A percentile compares a stretch with the other conserved stretches of the same genome.
These are phyloP conservation scores for Bryoerythrophyllum caledonicum DNA, from an alignment of 225 moss, liverwort and hornwort species.

Conservation along the genomic window DNA sequence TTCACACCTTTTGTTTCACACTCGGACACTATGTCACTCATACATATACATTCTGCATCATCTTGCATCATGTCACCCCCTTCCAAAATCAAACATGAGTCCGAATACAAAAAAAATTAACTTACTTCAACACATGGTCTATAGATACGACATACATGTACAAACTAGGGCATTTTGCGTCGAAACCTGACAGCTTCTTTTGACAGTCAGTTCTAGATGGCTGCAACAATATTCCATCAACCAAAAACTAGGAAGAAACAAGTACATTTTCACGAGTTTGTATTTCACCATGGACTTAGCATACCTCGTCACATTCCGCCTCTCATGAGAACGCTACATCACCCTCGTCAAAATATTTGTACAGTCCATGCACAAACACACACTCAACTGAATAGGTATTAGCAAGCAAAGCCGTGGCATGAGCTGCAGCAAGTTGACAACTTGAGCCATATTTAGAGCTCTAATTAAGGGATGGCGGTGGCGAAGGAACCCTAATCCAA, in stretches of 20 bases:
- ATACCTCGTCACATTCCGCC: constrained; percentile 21
- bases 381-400: too few species aligned
- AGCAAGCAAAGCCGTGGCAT: too few species aligned
- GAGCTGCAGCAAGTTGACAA: too few species aligned
- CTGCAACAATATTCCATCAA: constrained; percentile 34
- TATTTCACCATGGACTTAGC: constrained; percentile 31
- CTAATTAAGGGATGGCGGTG: too few species aligned
- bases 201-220: constrained; percentile 18
- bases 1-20: too few species aligned
- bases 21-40: too few species aligned
- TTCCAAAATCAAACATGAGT: too few species aligned
- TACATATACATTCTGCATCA: too few species aligned
- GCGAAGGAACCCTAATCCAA: too few species aligned
- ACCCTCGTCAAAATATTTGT: background rate
- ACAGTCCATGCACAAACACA: background rate
- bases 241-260: constrained; percentile 14
- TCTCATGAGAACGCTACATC: background rate
- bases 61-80: too few species aligned
- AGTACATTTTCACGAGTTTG: constrained; percentile 23
- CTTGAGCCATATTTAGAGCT: too few species aligned
- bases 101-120: too few species aligned
- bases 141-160: constrained; percentile 24
- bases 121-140: constrained; percentile 20
- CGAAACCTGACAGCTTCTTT: constrained; percentile 30
- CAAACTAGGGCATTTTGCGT: constrained; percentile 25